These are phyloP conservation scores for Hanseniaspora nectarophila DNA, from an alignment of 805 yeast genomes.

Conservation along the genomic window DNA sequence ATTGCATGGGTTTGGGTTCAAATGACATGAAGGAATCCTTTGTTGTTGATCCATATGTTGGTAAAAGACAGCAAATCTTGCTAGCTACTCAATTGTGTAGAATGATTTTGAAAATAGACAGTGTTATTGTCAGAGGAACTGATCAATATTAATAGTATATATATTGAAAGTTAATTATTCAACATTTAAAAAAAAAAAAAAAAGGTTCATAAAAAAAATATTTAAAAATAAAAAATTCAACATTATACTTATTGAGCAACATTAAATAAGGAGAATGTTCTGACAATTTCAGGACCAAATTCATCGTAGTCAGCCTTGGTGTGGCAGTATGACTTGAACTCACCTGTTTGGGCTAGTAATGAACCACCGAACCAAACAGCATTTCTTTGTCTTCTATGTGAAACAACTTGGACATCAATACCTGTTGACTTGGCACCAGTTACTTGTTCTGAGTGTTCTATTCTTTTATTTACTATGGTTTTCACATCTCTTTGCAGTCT, in stretches of 20 bases:
- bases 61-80: constrained; percentile 89
- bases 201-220: neutral
- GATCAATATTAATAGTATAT: constrained; percentile 42
- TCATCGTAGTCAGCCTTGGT: constrained; percentile 96
- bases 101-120: constrained; percentile 94
- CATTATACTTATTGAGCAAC: constrained; percentile 52
- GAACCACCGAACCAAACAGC: constrained; percentile 99
- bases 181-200: neutral
- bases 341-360: constrained; percentile 89
- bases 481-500: constrained; percentile 92
- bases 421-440: constrained; percentile 76
- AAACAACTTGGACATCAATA: constrained; percentile 90
- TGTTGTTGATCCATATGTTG: constrained; percentile 93
- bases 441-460: constrained; percentile 62
- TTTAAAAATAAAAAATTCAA: neutral
- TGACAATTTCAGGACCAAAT: constrained; percentile 92
- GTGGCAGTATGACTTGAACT: constrained; percentile 90
- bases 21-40: constrained; percentile 89
- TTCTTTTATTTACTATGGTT: constrained; percentile 76
- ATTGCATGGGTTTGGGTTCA: constrained; percentile 77
- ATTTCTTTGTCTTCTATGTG: constrained; percentile 93
- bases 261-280: constrained; percentile 89
- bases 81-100: constrained; percentile 95
- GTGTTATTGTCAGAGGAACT: constrained; percentile 83
- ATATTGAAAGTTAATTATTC: neutral